Conservation (phyloP, 768 basidiomycete genomes). For the Serendipita indica region DNA sequence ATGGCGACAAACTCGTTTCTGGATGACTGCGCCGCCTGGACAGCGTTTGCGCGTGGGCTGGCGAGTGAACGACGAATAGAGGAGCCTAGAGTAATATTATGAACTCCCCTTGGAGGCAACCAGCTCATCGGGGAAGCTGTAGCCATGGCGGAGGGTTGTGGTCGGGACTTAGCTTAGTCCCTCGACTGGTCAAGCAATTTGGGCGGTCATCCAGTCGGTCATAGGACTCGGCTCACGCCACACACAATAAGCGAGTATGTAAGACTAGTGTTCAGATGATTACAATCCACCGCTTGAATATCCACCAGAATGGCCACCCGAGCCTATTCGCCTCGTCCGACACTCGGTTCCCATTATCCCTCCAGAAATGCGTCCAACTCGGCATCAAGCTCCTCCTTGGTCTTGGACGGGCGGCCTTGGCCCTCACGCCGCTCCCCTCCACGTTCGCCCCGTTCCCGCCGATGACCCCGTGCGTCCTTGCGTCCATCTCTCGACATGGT, state of each 20-base stretch:
- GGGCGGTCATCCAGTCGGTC: too few relatives aligned
- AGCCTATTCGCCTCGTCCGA: too few relatives aligned
- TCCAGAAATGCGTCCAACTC: slow-evolving; percentile 57
- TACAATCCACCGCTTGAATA: too few relatives aligned
- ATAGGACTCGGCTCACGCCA: too few relatives aligned
- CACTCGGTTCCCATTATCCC: neutral
- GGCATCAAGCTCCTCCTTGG: slow-evolving; percentile 65
- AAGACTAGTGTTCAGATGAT: too few relatives aligned
- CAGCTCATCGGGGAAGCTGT: neutral
- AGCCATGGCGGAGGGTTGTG: neutral
- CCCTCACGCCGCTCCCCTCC: slow-evolving; percentile 19
- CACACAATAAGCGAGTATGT: too few relatives aligned
- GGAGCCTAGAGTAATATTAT: neutral
- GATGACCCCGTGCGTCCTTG: neutral
- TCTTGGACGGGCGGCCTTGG: slow-evolving; percentile 34
- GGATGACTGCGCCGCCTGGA: neutral
- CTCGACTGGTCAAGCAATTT: slow-evolving; percentile 1
- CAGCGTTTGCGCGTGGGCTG: neutral
- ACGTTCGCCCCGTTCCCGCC: slow-evolving; percentile 18
- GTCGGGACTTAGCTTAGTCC: neutral
- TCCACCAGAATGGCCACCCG: too few relatives aligned
- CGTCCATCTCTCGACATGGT: neutral
- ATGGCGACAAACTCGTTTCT: slow-evolving; percentile 8
- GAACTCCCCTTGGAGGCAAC: slow-evolving; percentile 2
- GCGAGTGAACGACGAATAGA: slow-evolving; percentile 3